These are phyloP conservation scores for Arthroderma sp. DNA, from an alignment of 2,329 filamentous ascomycete genomes.

Conservation along the genomic window DNA sequence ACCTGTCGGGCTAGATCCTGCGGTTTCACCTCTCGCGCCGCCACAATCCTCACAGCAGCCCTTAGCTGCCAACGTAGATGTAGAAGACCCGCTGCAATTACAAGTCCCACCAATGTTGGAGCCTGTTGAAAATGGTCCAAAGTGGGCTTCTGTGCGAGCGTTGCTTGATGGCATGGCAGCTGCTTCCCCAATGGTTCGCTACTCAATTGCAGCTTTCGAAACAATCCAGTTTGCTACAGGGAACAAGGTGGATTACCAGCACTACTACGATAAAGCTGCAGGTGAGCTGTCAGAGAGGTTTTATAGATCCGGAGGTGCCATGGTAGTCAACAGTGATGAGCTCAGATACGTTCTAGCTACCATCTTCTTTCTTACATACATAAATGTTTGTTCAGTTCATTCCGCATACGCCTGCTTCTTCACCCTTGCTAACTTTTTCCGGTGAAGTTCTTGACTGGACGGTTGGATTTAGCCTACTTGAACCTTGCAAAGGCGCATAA, in stretches of 20 bases:
- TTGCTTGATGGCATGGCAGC: neutral
- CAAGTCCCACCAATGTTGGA: slow-evolving; percentile 1
- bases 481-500: slow-evolving; percentile 33
- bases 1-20: neutral
- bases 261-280: slow-evolving; percentile 1
- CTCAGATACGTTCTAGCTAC: slow-evolving; percentile 36
- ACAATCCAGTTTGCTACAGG: neutral
- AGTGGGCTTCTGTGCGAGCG: slow-evolving; percentile 1
- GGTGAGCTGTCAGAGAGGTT: neutral
- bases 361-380: slow-evolving; percentile 42
- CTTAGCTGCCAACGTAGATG: neutral
- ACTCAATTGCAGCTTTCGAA: neutral
- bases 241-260: neutral
- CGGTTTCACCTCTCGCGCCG: neutral
- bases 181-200: neutral
- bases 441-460: slow-evolving; percentile 26
- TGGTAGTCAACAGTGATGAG: neutral
- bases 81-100: neutral
- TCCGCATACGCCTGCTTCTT: neutral
- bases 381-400: slow-evolving; percentile 23
- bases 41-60: neutral
- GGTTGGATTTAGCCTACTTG: slow-evolving; percentile 26
- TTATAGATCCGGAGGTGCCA: neutral
- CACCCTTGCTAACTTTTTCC: neutral
- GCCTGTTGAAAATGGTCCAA: slow-evolving; percentile 1